phyloP scores from a whole-genome alignment of 2,329 filamentous ascomycete species.

The Grosmannia penicillata region DNA sequence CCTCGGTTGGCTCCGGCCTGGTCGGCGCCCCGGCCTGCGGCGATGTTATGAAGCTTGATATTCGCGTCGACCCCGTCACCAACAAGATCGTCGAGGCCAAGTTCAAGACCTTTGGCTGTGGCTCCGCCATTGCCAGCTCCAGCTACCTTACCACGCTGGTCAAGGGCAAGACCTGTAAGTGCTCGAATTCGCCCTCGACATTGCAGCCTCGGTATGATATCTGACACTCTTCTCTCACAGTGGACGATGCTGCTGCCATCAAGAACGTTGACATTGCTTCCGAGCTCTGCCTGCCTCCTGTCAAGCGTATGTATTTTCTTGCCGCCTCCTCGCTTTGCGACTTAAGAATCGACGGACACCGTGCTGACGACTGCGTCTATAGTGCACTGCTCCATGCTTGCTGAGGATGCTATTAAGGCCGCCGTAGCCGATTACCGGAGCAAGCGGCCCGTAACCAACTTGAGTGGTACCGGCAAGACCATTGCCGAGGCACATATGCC shows the following conservation, averaged over 20 bases:
- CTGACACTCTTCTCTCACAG: conserved; percentile 9
- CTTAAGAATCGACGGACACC: conserved; percentile 48
- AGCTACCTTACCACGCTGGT: conserved; percentile 83
- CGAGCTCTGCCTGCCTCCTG: conserved; percentile 78
- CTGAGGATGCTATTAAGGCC: conserved; percentile 84
- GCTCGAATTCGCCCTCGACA: no score
- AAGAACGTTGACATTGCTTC: conserved; percentile 97
- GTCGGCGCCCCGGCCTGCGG: conserved; percentile 84
- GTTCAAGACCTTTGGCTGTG: conserved; percentile 97
- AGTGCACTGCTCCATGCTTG: conserved; percentile 89
- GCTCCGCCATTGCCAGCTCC: conserved; percentile 84
- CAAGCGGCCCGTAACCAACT: conserved; percentile 76
- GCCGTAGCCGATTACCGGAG: conserved; percentile 84
- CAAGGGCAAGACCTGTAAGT: conserved; percentile 61
- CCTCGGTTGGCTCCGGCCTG: conserved; percentile 77
- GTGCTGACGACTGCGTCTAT: conserved; percentile 10
- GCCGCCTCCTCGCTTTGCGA: conserved; percentile 65
- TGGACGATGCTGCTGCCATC: conserved; percentile 85
- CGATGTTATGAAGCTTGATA: conserved; percentile 90
- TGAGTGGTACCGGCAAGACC: conserved; percentile 49
- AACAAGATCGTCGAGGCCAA: conserved; percentile 89
- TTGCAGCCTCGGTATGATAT: no score
- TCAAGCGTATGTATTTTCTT: conserved; percentile 73
- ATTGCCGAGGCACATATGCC: conserved; percentile 5
- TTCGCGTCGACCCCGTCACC: conserved; percentile 75